Base-by-base conservation (phyloP, 2,329 filamentous ascomycete species). In the Tolypocladium nubicola region DNA sequence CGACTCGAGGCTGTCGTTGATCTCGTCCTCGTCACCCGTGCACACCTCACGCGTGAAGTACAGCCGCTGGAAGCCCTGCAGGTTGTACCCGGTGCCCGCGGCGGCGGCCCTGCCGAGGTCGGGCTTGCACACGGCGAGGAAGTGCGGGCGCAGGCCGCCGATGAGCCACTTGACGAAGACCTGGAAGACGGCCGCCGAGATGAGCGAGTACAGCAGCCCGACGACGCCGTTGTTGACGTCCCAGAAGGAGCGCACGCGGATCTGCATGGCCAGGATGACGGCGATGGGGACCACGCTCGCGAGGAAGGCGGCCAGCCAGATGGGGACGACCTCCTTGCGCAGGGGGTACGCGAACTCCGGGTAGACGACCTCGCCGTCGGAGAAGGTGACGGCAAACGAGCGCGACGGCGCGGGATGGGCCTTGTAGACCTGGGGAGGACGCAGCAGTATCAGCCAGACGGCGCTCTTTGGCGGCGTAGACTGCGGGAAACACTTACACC, bases 161-260 rank as follows among this genome's bases (percentile, higher is more conserved):
- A 90, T 88, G 47, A 90, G 79, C 79, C 81, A 86, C 71, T 90
- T 90, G 68, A 90, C 65, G 66, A 89, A 86, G 62, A 90, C 86
- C 66, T 90, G 87, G 73, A 90, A 89, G 54, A 90, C 82, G n/a
- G 86, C 84, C 4, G 85, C 85, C 7, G 79, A 76, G 71, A 89
- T 87, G 61, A 89, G 78, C 0, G 82, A 77, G 75, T 90, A 90
- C 0, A 89, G 71, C 0, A 90, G 79, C 16, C 87, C 87, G 53
- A 89, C 77, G 53, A 85, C 74, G 50, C 81, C 86, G 67, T 90
- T 90, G 75, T 89, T 89, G 65, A 83, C 74, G 57, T 86, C 84
- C 84, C 83, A 86, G 73, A 87, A 86, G 9, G 80, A 85, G 57
- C 82, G 80, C 52, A 89, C 76, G 53, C 86, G 82, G 62, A 89